These are phyloP conservation scores for Rubroboletus pulcherrimus DNA, from an alignment of 768 basidiomycete genomes.

Conservation along the genomic window DNA sequence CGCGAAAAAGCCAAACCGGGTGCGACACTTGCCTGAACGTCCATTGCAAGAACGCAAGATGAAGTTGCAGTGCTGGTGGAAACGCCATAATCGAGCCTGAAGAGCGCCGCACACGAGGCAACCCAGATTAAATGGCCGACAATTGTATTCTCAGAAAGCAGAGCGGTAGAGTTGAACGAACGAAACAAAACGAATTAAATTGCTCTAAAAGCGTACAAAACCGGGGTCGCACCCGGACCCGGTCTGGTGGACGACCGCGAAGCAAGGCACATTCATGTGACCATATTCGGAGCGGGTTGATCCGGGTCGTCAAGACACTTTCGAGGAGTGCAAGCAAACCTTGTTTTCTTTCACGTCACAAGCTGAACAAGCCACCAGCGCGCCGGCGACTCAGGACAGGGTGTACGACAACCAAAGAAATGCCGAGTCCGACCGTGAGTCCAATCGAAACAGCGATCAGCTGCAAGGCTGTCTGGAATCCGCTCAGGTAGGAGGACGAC, in stretches of 20 bases:
- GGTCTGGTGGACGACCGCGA: neutral
- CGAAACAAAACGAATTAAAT: slow-evolving; percentile 14
- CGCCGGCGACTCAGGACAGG: slow-evolving; percentile 56
- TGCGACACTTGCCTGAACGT: no score
- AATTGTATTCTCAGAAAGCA: neutral
- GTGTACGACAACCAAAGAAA: slow-evolving; percentile 63
- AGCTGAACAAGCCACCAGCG: slow-evolving; percentile 60
- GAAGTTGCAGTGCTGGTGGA: no score
- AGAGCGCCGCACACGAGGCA: no score
- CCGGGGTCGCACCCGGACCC: neutral
- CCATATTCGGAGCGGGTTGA: neutral
- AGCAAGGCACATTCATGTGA: neutral
- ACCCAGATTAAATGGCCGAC: no score
- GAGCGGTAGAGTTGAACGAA: neutral
- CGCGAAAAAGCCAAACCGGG: no score
- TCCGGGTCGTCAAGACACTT: neutral
- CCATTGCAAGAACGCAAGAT: no score
- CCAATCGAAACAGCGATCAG: slow-evolving; percentile 76
- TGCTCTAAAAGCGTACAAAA: neutral
- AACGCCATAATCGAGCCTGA: no score
- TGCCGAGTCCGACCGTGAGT: slow-evolving; percentile 74
- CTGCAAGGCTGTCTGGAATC: slow-evolving; percentile 73
- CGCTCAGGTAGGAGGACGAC: slow-evolving; percentile 56
- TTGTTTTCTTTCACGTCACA: slow-evolving; percentile 30
- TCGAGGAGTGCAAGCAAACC: neutral